phyloP scores from a whole-genome alignment of 2,329 filamentous ascomycete species.

The Aspergillus terreus region DNA sequence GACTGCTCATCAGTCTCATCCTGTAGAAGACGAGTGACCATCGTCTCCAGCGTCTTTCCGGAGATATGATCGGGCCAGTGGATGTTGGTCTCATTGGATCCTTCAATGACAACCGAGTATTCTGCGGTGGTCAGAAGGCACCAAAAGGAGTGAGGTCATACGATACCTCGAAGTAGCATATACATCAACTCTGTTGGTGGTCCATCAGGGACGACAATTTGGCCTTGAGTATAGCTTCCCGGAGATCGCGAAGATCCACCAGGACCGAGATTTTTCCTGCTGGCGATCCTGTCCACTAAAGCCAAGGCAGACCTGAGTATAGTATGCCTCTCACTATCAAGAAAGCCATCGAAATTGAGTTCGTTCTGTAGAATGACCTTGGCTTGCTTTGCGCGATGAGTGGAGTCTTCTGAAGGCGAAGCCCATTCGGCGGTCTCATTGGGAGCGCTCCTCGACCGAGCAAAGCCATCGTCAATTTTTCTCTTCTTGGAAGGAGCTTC shows the following conservation, averaged over 20 bases:
- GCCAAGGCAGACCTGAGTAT: conserved; percentile 20
- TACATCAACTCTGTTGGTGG: conserved; percentile 21
- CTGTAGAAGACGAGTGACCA: conserved; percentile 15
- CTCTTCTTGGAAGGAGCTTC: neutral
- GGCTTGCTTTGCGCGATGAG: conserved; percentile 24
- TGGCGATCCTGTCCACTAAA: conserved; percentile 17
- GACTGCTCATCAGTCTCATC: conserved; percentile 6
- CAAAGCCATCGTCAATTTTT: neutral
- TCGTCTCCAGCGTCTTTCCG: conserved; percentile 15
- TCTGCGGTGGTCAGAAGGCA: conserved; percentile 3
- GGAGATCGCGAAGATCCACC: neutral
- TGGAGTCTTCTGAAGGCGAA: conserved; percentile 10
- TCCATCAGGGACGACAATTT: conserved; percentile 5
- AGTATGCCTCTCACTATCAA: conserved; percentile 16
- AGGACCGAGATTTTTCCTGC: neutral
- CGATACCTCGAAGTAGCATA: conserved; percentile 20
- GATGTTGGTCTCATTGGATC: neutral
- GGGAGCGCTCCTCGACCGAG: neutral
- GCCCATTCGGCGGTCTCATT: neutral
- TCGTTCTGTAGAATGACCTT: conserved; percentile 21
- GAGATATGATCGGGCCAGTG: conserved; percentile 28
- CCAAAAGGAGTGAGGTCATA: neutral
- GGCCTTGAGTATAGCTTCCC: neutral
- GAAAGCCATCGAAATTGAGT: conserved; percentile 14
- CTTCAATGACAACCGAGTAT: neutral